Conservation (phyloP, 2,329 filamentous ascomycete species). For the Aureobasidium sp. region DNA sequence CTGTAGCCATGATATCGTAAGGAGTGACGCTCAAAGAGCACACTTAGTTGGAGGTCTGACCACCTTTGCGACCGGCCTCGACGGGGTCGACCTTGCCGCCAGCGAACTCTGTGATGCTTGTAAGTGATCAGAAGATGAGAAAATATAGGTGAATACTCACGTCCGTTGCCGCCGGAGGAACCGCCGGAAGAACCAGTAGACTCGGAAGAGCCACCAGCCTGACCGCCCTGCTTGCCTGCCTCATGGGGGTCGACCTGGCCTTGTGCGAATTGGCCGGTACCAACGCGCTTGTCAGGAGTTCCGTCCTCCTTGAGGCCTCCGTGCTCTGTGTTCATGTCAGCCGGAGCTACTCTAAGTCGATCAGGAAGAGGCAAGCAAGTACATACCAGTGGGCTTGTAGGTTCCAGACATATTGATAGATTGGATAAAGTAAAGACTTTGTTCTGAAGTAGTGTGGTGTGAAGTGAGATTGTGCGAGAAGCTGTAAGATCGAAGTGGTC, state of each 20-base stretch:
- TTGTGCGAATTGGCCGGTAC: conserved; percentile 33
- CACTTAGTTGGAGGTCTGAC: conserved; percentile 17
- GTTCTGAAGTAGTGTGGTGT: conserved; percentile 10
- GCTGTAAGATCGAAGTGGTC: background rate
- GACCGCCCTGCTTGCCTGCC: conserved; percentile 30
- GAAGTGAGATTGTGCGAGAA: conserved; percentile 8
- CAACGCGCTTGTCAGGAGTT: conserved; percentile 32
- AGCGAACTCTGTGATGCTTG: conserved; percentile 26
- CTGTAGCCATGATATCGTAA: background rate
- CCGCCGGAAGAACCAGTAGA: background rate
- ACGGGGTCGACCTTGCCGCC: conserved; percentile 33
- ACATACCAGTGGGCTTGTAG: conserved; percentile 27
- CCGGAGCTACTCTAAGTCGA: background rate
- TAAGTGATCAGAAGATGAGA: background rate
- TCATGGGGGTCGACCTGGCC: conserved; percentile 34
- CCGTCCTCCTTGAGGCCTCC: conserved; percentile 35
- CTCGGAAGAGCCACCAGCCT: conserved; percentile 15
- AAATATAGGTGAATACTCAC: background rate
- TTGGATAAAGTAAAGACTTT: conserved; percentile 10
- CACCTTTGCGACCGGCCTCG: conserved; percentile 32
- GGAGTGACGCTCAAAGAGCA: background rate
- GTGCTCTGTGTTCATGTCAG: conserved; percentile 26
- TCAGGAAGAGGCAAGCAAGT: background rate
- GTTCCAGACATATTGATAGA: conserved; percentile 23
- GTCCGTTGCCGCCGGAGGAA: conserved; percentile 14